These are phyloP conservation scores for Aspergillus oerlinghausenensis DNA, from an alignment of 2,329 filamentous ascomycete genomes.

Conservation along the genomic window DNA sequence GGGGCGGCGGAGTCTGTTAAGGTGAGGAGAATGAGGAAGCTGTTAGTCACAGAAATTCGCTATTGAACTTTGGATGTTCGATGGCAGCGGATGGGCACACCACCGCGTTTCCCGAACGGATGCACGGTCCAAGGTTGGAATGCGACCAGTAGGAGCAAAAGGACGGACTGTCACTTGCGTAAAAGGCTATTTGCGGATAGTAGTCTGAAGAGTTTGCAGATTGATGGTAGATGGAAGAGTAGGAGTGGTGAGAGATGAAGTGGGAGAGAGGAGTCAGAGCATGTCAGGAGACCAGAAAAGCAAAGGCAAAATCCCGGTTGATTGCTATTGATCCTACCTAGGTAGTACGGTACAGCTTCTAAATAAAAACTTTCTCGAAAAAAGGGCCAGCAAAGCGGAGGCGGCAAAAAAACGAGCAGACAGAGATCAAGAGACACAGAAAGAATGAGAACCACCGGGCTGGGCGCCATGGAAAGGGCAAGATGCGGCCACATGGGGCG, in stretches of 20 bases:
- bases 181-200: too few species aligned
- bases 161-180: too few species aligned
- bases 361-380: not conserved
- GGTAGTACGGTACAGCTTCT: not conserved
- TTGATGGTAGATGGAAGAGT: too few species aligned
- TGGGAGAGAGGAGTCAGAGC: not conserved
- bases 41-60: conserved; percentile 32
- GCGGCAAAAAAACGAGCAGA: not conserved
- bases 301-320: not conserved
- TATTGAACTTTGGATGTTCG: not conserved
- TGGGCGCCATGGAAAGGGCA: not conserved
- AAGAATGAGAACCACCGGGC: not conserved
- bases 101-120: conserved; percentile 10
- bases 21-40: conserved; percentile 20
- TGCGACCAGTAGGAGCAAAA: too few species aligned
- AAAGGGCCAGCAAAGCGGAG: not conserved
- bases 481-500: not conserved
- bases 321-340: not conserved
- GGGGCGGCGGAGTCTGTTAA: conserved; percentile 17
- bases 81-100: conserved; percentile 12
- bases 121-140: conserved; percentile 6
- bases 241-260: too few species aligned
- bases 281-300: not conserved
- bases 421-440: not conserved
- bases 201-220: too few species aligned